These are phyloP conservation scores for Fusarium begoniae DNA, from an alignment of 2,329 filamentous ascomycete species.

Conservation along the genomic window DNA sequence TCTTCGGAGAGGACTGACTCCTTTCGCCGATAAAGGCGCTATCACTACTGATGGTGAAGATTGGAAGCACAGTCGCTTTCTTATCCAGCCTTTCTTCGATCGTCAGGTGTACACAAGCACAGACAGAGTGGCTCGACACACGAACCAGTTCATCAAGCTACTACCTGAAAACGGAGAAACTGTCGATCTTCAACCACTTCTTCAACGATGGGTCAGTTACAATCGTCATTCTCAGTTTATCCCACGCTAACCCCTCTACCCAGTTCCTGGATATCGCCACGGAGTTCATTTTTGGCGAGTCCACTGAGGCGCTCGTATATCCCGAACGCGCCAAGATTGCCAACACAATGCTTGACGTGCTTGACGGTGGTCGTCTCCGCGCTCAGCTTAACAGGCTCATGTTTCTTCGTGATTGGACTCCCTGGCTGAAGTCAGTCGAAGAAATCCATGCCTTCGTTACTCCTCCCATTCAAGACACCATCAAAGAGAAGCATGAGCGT, in stretches of 20 bases:
- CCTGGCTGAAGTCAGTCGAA: neutral
- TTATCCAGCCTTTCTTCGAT: slow-evolving; percentile 1
- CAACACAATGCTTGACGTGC: neutral
- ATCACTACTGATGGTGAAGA: neutral
- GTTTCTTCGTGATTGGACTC: neutral
- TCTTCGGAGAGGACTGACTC: neutral
- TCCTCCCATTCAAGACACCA: neutral
- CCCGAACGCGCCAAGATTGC: neutral
- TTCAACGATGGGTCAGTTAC: neutral
- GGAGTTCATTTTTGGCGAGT: neutral
- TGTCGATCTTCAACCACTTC: neutral
- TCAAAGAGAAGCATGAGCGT: neutral
- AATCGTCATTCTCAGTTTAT: too few species aligned
- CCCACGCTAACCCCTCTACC: neutral
- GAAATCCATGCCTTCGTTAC: neutral
- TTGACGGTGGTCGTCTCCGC: neutral
- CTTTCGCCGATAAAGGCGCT: neutral
- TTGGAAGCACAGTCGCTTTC: neutral
- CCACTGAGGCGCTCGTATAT: neutral
- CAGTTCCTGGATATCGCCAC: neutral
- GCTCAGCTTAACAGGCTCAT: neutral
- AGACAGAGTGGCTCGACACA: neutral
- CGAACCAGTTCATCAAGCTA: neutral
- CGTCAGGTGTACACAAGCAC: neutral
- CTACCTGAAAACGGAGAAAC: neutral